Evolutionary conservation across 2,329 filamentous ascomycete species (phyloP), one percentile per base, ranked within the genome.

Genomic region (Dothiorella sarmentorum): DNA sequence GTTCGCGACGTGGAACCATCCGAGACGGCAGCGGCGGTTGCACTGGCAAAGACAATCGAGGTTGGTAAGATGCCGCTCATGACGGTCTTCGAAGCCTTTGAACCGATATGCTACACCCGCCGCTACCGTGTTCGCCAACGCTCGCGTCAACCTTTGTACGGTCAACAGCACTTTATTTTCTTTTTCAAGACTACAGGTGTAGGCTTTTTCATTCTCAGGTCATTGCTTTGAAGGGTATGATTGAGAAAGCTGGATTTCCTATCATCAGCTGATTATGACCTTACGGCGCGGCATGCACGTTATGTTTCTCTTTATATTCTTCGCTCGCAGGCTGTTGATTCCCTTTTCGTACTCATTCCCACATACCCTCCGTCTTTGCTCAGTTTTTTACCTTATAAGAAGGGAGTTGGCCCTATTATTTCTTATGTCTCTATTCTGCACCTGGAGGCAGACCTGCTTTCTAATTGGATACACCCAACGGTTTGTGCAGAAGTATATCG

Each of bases 281-380:
- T 56, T 29, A 56, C n/a, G 52, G 52, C 52, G 38, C 38, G 52
- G 38, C 52, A 56, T 56, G 52, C 40, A 56, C 38, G 52, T 56
- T 56, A 56, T 44, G 37, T 43, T 44, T 56, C 26, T 22, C 13
- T 56, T 43, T 43, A 9, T 38, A n/a, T 44, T 56, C 52, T 44
- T 31, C 24, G 10, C 17, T 13, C 29, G 7, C 15, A 22, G 20
- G 24, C 20, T 33, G 35, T 27, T 42, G 37, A 24, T 55, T 40
- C 37, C n/a, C 27, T 40, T 31, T 24, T 51, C 26, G 27, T 49
- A 29, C 27, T 24, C 45, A 33, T 53, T 37, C 22, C n/a, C 24
- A 20, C 24, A 27, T 53, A 18, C 22, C 35, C 43, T 52, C 33
- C 20, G 31, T 26, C 22, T 27, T 27, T 38, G 18, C 33, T 52